These are phyloP conservation scores for Dicorynia guianensis DNA, from an alignment of 306 rosid species.

Conservation along the genomic window DNA sequence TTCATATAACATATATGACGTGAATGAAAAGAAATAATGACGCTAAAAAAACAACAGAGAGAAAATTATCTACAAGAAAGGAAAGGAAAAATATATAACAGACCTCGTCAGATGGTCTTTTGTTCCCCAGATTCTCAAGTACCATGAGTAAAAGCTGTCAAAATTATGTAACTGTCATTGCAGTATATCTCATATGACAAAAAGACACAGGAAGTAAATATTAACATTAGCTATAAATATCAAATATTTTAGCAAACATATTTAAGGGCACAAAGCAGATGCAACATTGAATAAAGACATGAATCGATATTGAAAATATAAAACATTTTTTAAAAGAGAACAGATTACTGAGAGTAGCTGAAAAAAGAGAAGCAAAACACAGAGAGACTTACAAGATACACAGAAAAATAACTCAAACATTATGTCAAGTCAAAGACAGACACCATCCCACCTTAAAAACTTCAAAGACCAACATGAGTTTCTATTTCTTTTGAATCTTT, in stretches of 20 bases:
- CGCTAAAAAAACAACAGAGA: constrained; percentile 24
- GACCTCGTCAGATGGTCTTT: constrained; percentile 68
- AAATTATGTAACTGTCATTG: constrained; percentile 43
- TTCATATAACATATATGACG: constrained; percentile 29
- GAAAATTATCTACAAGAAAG: constrained; percentile 6
- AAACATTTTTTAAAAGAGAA: background rate
- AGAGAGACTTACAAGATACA: constrained; percentile 30
- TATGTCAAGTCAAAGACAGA: background rate
- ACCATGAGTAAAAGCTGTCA: constrained; percentile 69
- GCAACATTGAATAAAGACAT: background rate
- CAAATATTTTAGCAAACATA: background rate
- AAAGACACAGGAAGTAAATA: constrained; percentile 7
- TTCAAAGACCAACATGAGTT: constrained; percentile 8
- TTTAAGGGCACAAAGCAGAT: constrained; percentile 4
- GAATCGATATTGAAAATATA: no score
- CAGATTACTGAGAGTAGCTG: background rate
- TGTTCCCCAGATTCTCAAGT: constrained; percentile 57
- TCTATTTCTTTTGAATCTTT: constrained; percentile 19
- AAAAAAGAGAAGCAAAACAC: constrained; percentile 20
- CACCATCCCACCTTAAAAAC: constrained; percentile 8
- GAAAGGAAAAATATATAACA: constrained; percentile 34
- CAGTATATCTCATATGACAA: constrained; percentile 1
- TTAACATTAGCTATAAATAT: background rate
- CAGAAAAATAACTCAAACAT: constrained; percentile 13
- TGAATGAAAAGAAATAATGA: constrained; percentile 1